These are phyloP conservation scores for Fistulinella prunicolor DNA, from an alignment of 768 basidiomycete species.

Conservation along the genomic window DNA sequence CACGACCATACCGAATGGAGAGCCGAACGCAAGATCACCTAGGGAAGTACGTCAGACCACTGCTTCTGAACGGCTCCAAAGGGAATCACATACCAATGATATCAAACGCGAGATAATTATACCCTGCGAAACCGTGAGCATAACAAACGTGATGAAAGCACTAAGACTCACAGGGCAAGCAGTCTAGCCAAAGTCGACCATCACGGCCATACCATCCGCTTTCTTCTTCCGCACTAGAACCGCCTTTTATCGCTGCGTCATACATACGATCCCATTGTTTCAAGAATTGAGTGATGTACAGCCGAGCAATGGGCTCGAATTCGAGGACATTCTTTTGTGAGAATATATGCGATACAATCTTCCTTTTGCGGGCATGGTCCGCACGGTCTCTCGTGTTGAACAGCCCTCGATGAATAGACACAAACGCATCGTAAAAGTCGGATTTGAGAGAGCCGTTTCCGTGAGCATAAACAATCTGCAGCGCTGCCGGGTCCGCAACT, in stretches of 20 bases:
- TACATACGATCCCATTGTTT: constrained; percentile 74
- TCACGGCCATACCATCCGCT: constrained; percentile 58
- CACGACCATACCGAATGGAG: constrained; percentile 85
- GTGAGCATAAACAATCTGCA: constrained; percentile 73
- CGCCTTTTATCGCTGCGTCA: constrained; percentile 52
- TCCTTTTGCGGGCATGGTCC: constrained; percentile 86
- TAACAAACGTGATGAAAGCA: neutral
- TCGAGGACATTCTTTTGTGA: constrained; percentile 82
- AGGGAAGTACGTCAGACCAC: neutral
- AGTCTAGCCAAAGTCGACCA: constrained; percentile 71
- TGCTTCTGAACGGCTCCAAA: neutral
- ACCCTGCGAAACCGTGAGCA: constrained; percentile 37
- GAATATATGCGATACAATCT: constrained; percentile 85
- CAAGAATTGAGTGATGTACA: constrained; percentile 57
- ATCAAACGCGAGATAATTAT: constrained; percentile 65
- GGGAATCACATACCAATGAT: constrained; percentile 55
- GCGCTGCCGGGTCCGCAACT: constrained; percentile 73
- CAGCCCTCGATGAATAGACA: constrained; percentile 67
- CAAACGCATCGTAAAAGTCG: constrained; percentile 77
- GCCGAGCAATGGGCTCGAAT: constrained; percentile 76
- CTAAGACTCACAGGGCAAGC: constrained; percentile 58
- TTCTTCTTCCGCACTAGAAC: constrained; percentile 55
- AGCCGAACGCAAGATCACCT: constrained; percentile 79
- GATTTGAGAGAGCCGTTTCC: constrained; percentile 83
- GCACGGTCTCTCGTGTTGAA: constrained; percentile 77